Percentiles rank a stretch among this genome's conserved stretches.
Evolutionary conservation across 345 rosid genomes (phyloP).

Genomic region (Punica granatum): DNA sequence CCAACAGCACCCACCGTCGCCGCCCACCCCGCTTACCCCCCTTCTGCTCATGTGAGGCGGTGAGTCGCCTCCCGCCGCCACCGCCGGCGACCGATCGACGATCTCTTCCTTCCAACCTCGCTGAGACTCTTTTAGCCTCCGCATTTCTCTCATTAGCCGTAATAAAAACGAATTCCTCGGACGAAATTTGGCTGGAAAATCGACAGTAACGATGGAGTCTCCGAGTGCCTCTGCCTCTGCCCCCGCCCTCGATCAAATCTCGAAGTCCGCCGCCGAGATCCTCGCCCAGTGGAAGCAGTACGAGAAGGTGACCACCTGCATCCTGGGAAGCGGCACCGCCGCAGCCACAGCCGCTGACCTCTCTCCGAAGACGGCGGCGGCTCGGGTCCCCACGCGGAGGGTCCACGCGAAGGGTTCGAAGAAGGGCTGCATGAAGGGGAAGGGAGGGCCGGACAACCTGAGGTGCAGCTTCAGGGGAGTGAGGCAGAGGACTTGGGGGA

Average conservation of each 20-base stretch:
- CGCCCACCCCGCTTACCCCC: neutral
- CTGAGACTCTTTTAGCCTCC: neutral
- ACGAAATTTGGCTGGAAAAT: neutral
- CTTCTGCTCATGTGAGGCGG: slow-evolving; percentile 11
- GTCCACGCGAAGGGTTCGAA: slow-evolving; percentile 23
- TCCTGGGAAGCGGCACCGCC: slow-evolving; percentile 4
- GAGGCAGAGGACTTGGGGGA: slow-evolving; percentile 31
- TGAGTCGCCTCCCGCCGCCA: slow-evolving; percentile 10
- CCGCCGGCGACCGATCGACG: neutral
- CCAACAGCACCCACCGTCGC: neutral
- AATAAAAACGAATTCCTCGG: neutral
- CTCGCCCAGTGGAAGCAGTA: slow-evolving; percentile 22
- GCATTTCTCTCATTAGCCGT: neutral
- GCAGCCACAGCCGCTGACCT: slow-evolving; percentile 11
- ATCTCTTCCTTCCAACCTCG: neutral
- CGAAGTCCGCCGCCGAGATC: slow-evolving; percentile 24
- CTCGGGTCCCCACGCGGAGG: slow-evolving; percentile 14
- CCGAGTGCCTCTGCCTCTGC: slow-evolving; percentile 10
- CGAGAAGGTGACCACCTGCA: slow-evolving; percentile 5
- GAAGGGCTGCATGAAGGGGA: slow-evolving; percentile 33
- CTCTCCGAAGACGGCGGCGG: slow-evolving; percentile 11
- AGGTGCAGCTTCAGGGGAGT: slow-evolving; percentile 25
- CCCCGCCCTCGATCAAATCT: slow-evolving; percentile 17
- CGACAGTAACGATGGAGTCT: neutral
- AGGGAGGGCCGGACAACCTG: slow-evolving; percentile 29